Base-by-base conservation (phyloP, 2,329 filamentous ascomycete species). In the Orbilia oligospora region DNA sequence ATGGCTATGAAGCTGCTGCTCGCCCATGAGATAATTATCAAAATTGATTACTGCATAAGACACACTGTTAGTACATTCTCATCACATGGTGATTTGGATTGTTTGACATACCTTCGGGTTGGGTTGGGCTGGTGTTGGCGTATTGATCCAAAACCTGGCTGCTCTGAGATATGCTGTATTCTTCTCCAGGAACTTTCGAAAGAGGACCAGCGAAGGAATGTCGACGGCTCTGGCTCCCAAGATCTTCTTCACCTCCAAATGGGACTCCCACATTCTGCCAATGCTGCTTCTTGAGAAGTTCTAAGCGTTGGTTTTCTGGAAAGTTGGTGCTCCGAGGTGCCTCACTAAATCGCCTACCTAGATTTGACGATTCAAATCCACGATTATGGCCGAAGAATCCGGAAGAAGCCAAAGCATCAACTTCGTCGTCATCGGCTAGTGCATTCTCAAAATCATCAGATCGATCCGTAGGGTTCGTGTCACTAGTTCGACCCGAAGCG, bases 181-280 rank as follows among this genome's bases (percentile, higher is more conserved):
- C 81, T 24, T 80, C 80, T 30, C 80, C 81, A 14, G 72, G 63
- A 2, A 63, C 49, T 30, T 82, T 81, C 1, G 80, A 72, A 44
- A 81, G 78, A 36, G 81, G 81, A 1, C 80, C 90, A 65, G 90
- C 93, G 83, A 96, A 93, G 0, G 93, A 95, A 84, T 95, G 93
- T 30, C 93, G 90, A 76, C 93, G 89, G 81, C 92, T 93, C 82
- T 94, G 91, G 12, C 91, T 89, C 33, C 90, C 86, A 78, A 92
- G 70, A 48, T 79, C 76, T n/a, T 78, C 91, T 3, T 86, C 87
- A 24, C 89, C 81, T 53, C 88, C 88, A 83, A 92, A 92, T 0
- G 79, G 71, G n/a, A 81, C 72, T 12, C 89, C 90, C n/a, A 90
- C 87, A 5, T 90, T 90, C 80, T 92, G 91, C 91, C 91, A 94